Conservation (phyloP, 768 basidiomycete species). For the Dacryopinax primogenitus region DNA sequence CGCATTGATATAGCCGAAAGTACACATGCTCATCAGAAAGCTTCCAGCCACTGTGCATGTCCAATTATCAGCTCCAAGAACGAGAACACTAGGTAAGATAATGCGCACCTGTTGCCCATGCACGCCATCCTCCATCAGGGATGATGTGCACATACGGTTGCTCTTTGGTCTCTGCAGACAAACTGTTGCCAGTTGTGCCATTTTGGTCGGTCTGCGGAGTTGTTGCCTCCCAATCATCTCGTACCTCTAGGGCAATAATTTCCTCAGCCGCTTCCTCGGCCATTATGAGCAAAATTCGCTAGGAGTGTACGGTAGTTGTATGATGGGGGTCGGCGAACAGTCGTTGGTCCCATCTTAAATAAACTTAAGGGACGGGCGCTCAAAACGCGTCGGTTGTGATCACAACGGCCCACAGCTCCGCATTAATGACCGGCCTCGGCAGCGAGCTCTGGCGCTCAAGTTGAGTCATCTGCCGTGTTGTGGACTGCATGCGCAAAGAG, state of each 20-base stretch:
- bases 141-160: slow-evolving; percentile 10
- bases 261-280: background rate
- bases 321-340: too few relatives aligned
- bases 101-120: slow-evolving; percentile 21
- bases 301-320: too few relatives aligned
- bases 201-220: background rate
- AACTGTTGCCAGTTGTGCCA: background rate
- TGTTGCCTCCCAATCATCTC: background rate
- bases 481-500: too few relatives aligned
- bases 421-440: too few relatives aligned
- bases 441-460: too few relatives aligned
- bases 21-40: background rate
- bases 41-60: background rate
- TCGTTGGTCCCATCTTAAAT: too few relatives aligned
- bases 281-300: too few relatives aligned
- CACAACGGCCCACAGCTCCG: too few relatives aligned
- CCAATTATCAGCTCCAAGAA: background rate
- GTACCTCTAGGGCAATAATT: background rate
- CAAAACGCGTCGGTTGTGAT: too few relatives aligned
- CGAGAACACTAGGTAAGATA: slow-evolving; percentile 14
- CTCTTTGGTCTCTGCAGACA: background rate
- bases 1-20: slow-evolving; percentile 13
- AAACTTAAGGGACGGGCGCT: too few relatives aligned
- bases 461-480: too few relatives aligned
- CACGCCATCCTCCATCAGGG: slow-evolving; percentile 24